Conservation (phyloP, 352 stramenopile genomes). For the Phytophthora pinifolia region DNA sequence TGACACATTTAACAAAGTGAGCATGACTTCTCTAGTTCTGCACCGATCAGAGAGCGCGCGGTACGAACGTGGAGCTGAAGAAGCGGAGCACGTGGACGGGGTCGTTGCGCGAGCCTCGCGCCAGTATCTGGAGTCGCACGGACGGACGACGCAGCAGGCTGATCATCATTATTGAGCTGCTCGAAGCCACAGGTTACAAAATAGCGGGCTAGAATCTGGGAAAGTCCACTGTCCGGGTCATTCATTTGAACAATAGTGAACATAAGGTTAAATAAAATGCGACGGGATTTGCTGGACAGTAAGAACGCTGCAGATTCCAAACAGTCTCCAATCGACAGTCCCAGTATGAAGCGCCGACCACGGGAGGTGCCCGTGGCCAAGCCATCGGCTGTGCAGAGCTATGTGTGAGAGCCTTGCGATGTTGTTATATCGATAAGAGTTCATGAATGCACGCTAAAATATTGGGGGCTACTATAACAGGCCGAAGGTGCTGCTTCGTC, state of each 20-base stretch:
- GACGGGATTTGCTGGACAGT: conserved; percentile 3
- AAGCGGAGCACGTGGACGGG: conserved; percentile 17
- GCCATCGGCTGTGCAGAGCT: conserved; percentile 54
- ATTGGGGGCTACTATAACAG: conserved; percentile 6
- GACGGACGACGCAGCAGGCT: conserved; percentile 28
- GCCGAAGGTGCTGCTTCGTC: conserved; percentile 25
- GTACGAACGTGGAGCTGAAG: conserved; percentile 45
- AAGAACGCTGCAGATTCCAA: not conserved
- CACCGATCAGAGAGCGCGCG: not conserved
- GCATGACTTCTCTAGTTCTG: not conserved
- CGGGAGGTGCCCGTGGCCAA: conserved; percentile 60
- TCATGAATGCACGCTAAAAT: conserved; percentile 1
- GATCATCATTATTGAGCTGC: conserved; percentile 34
- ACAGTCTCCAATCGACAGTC: conserved; percentile 5
- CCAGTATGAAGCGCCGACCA: conserved; percentile 28
- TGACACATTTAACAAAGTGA: conserved; percentile 10
- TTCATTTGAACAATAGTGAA: not conserved
- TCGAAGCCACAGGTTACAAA: conserved; percentile 20
- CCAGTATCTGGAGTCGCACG: conserved; percentile 17
- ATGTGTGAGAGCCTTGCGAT: conserved; percentile 36
- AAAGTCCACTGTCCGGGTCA: no score
- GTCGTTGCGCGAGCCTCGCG: conserved; percentile 6
- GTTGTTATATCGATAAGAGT: not conserved
- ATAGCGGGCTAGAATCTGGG: no score
- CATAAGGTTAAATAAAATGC: not conserved